These are phyloP conservation scores for Avena insularis DNA, from an alignment of 176 grass and related monocot genomes.

Conservation along the genomic window DNA sequence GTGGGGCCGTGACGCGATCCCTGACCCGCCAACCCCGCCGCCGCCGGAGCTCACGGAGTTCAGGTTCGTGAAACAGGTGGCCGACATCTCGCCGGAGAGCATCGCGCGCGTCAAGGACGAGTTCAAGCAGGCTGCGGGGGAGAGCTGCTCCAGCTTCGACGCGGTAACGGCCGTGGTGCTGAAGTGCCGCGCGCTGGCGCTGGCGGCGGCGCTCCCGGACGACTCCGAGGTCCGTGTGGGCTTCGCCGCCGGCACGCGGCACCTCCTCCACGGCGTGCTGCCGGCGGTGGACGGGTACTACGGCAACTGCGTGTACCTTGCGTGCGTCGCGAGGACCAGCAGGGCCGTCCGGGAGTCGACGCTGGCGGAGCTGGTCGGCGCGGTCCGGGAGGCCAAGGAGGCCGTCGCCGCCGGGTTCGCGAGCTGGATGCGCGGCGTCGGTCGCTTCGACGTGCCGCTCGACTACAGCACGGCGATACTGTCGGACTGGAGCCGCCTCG, in stretches of 20 bases:
- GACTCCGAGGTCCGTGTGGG: slow-evolving; percentile 63
- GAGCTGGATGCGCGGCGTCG: slow-evolving; percentile 67
- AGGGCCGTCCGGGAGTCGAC: slow-evolving; percentile 41
- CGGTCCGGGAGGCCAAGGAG: slow-evolving; percentile 73
- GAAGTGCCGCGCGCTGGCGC: slow-evolving; percentile 5
- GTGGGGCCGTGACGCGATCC: slow-evolving; percentile 67
- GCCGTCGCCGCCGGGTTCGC: slow-evolving; percentile 52
- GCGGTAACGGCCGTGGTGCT: slow-evolving; percentile 67
- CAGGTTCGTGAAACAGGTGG: slow-evolving; percentile 64
- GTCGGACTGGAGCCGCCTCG: slow-evolving; percentile 82
- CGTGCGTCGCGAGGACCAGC: slow-evolving; percentile 37
- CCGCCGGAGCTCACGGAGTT: slow-evolving; percentile 53
- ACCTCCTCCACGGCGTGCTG: slow-evolving; percentile 62
- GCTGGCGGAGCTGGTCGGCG: slow-evolving; percentile 53
- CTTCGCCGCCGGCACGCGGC: slow-evolving; percentile 79
- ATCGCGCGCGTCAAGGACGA: slow-evolving; percentile 62
- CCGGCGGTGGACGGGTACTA: slow-evolving; percentile 48
- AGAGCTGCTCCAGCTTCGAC: slow-evolving; percentile 82
- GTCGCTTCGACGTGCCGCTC: slow-evolving; percentile 72
- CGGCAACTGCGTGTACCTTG: slow-evolving; percentile 59
- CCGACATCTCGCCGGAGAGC: slow-evolving; percentile 60
- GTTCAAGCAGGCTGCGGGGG: slow-evolving; percentile 31
- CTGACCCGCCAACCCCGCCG: slow-evolving; percentile 42
- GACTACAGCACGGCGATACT: slow-evolving; percentile 70
- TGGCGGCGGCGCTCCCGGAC: slow-evolving; percentile 13